phyloP scores from a whole-genome alignment of 176 grass and related monocot species.

The Raddia guianensis region DNA sequence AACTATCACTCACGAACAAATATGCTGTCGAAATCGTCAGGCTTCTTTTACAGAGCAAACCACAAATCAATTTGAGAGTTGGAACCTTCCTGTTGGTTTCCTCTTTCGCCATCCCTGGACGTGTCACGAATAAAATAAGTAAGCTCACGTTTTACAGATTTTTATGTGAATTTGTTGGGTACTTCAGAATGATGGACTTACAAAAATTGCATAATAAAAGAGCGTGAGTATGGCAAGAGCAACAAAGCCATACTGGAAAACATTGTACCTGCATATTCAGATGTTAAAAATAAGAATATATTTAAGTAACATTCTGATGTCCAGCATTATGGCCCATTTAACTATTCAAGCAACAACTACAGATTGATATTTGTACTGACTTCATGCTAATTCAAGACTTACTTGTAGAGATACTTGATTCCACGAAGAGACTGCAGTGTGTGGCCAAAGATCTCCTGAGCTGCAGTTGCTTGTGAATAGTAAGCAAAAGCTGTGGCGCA shows the following conservation, averaged over 20 bases:
- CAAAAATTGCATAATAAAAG: conserved; percentile 83
- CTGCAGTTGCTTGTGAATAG: conserved; percentile 98
- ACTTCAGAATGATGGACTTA: conserved; percentile 48
- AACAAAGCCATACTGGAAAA: conserved; percentile 98
- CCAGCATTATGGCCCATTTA: background rate
- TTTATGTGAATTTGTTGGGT: conserved; percentile 2
- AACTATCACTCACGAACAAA: conserved; percentile 41
- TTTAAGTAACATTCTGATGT: background rate
- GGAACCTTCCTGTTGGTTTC: conserved; percentile 78
- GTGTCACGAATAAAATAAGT: conserved; percentile 21
- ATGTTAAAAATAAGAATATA: conserved; percentile 25
- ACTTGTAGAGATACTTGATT: conserved; percentile 99
- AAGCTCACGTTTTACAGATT: background rate
- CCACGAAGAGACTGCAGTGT: conserved; percentile 88
- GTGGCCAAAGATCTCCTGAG: conserved; percentile 98
- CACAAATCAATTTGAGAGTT: conserved; percentile 69
- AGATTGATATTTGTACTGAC: background rate
- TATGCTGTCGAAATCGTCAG: conserved; percentile 33
- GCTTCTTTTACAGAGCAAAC: conserved; percentile 37
- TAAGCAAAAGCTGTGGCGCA: conserved; percentile 96
- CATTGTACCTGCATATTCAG: conserved; percentile 71
- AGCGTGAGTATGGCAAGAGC: conserved; percentile 89
- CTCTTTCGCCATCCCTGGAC: conserved; percentile 93
- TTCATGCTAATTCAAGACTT: conserved; percentile 42
- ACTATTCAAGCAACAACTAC: background rate